Conservation (phyloP, 2,329 filamentous ascomycete species). For the Penicillium corylophilum region DNA sequence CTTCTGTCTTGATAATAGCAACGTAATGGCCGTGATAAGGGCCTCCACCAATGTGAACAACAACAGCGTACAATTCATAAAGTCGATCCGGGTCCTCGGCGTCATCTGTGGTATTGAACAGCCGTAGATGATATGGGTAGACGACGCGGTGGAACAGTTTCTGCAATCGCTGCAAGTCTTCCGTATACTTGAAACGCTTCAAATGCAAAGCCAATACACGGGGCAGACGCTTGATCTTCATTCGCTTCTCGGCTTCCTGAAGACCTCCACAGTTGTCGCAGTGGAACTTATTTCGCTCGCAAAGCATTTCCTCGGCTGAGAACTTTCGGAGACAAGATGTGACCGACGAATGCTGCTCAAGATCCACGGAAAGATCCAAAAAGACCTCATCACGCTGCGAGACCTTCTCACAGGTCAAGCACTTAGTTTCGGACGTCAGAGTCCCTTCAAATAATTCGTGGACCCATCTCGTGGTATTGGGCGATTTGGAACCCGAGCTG, state of each 20-base stretch:
- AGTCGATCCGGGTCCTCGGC: conserved; percentile 88
- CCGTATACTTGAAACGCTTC: conserved; percentile 98
- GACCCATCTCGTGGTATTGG: conserved; percentile 80
- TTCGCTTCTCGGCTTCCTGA: conserved; percentile 96
- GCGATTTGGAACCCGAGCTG: conserved; percentile 52
- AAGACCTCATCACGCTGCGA: conserved; percentile 96
- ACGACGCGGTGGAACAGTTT: conserved; percentile 97
- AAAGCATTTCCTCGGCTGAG: conserved; percentile 97
- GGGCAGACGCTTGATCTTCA: conserved; percentile 96
- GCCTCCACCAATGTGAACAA: conserved; percentile 94
- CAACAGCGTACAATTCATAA: conserved; percentile 95
- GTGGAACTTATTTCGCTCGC: conserved; percentile 97
- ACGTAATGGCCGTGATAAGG: conserved; percentile 98
- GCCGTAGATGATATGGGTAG: conserved; percentile 91
- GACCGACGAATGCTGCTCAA: conserved; percentile 93
- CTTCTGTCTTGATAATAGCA: conserved; percentile 94
- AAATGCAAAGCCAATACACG: conserved; percentile 89
- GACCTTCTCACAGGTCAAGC: conserved; percentile 90
- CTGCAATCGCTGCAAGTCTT: conserved; percentile 87
- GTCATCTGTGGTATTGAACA: conserved; percentile 97
- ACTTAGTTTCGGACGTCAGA: conserved; percentile 92
- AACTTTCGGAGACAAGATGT: conserved; percentile 95
- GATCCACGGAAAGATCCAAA: conserved; percentile 89
- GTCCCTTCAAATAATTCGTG: conserved; percentile 96
- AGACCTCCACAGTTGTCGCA: conserved; percentile 95